Conservation (phyloP, 2,329 filamentous ascomycete genomes). For the Fonsecaea erecta region DNA sequence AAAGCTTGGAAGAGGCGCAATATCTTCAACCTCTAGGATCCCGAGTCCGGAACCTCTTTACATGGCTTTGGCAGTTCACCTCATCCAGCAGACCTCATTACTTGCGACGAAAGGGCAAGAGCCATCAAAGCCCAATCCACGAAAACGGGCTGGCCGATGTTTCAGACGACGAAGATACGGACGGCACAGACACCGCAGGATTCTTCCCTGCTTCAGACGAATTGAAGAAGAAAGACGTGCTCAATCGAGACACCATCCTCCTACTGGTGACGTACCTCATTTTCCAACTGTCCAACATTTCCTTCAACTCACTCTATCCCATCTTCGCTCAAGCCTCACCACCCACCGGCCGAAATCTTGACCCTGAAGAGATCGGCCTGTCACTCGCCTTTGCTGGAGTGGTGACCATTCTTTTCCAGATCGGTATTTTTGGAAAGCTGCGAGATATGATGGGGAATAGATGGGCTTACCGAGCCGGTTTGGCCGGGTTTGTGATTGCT, state of each 20-base stretch:
- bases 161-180: constrained; percentile 38
- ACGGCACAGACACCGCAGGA: constrained; percentile 47
- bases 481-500: constrained; percentile 78
- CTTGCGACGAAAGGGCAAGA: constrained; percentile 45
- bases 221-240: constrained; percentile 63
- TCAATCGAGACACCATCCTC: constrained; percentile 80
- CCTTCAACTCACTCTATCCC: constrained; percentile 92
- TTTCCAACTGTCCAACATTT: constrained; percentile 92
- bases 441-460: constrained; percentile 83
- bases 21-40: constrained; percentile 64
- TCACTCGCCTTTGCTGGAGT: constrained; percentile 82
- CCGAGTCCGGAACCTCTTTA: constrained; percentile 64
- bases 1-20: constrained; percentile 74
- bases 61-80: constrained; percentile 72
- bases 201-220: constrained; percentile 49
- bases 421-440: constrained; percentile 79
- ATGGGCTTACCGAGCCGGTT: constrained; percentile 76
- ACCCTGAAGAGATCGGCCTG: constrained; percentile 80
- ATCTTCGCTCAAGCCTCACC: constrained; percentile 80
- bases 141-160: constrained; percentile 17
- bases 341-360: constrained; percentile 76
- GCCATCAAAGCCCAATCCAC: constrained; percentile 16
- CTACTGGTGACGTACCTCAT: constrained; percentile 86
- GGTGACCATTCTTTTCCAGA: constrained; percentile 87
- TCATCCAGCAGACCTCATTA: constrained; percentile 65